phyloP scores from a whole-genome alignment of 495 filamentous ascomycete species.

The Penicillium bovifimosum region DNA sequence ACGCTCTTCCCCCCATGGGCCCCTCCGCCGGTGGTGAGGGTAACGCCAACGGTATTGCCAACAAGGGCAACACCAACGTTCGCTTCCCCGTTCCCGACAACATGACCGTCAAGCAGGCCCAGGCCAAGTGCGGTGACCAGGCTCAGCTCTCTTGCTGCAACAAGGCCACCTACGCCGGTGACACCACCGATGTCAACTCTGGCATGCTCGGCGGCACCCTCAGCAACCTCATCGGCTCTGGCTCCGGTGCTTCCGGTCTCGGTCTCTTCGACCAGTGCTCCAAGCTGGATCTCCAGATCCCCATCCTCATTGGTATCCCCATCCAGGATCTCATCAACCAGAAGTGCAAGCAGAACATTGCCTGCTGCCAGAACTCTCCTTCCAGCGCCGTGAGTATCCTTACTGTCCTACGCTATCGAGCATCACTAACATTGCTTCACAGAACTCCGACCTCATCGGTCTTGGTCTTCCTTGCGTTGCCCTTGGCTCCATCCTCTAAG shows the following conservation, averaged over 20 bases:
- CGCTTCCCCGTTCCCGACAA: constrained; percentile 34
- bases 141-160: constrained; percentile 46
- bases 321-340: constrained; percentile 38
- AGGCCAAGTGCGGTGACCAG: constrained; percentile 44
- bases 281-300: constrained; percentile 25
- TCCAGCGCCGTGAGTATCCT: constrained; percentile 29
- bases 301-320: constrained; percentile 19
- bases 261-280: constrained; percentile 39
- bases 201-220: constrained; percentile 29
- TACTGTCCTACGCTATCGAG: no score
- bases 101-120: constrained; percentile 44
- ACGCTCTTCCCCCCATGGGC: constrained; percentile 20
- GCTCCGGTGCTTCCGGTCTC: constrained; percentile 29
- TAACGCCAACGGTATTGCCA: constrained; percentile 18
- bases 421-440: constrained; percentile 7
- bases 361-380: constrained; percentile 46
- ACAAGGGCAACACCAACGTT: constrained; percentile 29
- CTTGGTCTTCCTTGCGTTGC: constrained; percentile 44
- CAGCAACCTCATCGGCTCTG: constrained; percentile 26
- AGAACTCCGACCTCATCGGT: constrained; percentile 36
- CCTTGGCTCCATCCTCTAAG: constrained; percentile 46
- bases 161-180: constrained; percentile 43
- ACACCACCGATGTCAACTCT: constrained; percentile 27
- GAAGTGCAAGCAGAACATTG: constrained; percentile 48
- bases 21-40: constrained; percentile 4